Percentiles rank a stretch among this genome's conserved stretches.
phyloP scores from a whole-genome alignment of 176 grass and related monocot genomes.

The Triticum turgidum region DNA sequence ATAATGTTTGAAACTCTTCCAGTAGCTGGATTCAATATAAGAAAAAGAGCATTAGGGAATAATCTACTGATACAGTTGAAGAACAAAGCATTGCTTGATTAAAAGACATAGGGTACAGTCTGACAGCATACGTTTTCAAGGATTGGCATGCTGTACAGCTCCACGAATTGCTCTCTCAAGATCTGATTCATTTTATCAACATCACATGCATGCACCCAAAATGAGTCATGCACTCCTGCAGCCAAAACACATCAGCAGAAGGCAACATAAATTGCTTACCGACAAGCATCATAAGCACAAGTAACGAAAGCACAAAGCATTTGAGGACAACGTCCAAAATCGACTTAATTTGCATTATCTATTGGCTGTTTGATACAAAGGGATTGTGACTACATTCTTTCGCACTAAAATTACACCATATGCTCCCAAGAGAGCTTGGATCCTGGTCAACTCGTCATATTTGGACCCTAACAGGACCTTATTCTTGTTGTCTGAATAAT shows the following conservation, averaged over 20 bases:
- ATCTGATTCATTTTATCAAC: slow-evolving; percentile 93
- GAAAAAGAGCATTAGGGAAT: background rate
- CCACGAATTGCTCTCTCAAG: slow-evolving; percentile 91
- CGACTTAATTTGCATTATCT: background rate
- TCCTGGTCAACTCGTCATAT: background rate
- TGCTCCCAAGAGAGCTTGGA: background rate
- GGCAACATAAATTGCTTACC: background rate
- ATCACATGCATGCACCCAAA: slow-evolving; percentile 94
- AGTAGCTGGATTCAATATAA: slow-evolving; percentile 60
- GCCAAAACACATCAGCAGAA: slow-evolving; percentile 14
- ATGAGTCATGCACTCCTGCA: slow-evolving; percentile 94
- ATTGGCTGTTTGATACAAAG: background rate
- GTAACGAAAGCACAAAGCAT: background rate
- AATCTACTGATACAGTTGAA: background rate
- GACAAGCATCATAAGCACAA: slow-evolving; percentile 8
- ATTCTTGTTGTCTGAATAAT: background rate
- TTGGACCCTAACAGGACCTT: background rate
- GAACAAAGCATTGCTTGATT: background rate
- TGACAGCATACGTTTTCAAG: slow-evolving; percentile 73
- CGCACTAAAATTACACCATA: background rate
- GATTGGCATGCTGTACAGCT: slow-evolving; percentile 83
- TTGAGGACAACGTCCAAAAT: slow-evolving; percentile 2
- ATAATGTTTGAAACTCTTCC: slow-evolving; percentile 65
- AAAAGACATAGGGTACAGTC: slow-evolving; percentile 6
- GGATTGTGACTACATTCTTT: background rate